Base-by-base conservation (phyloP, 768 basidiomycete genomes). In the Rhodotorula diobovata region DNA sequence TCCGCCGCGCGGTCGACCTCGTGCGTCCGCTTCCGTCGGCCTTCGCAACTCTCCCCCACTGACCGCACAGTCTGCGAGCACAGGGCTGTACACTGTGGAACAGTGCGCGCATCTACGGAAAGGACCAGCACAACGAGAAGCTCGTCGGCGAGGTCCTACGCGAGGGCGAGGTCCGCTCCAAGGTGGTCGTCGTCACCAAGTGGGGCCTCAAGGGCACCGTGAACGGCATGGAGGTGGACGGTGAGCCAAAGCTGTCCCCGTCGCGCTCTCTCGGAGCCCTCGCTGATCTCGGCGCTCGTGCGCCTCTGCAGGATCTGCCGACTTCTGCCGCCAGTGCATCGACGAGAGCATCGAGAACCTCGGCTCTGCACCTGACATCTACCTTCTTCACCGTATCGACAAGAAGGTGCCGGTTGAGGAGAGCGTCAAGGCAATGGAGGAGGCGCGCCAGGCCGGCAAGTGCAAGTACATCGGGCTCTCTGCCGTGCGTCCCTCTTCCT, bases 391-490 rank as follows among this genome's bases (percentile, higher is more conserved):
- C 57, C 55, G 68, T 21, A 60, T 69, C 41, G 61, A 63, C 61
- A 53, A 63, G 39, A 54, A 39, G 28, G 21, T 16, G 50, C 69
- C 73, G 3, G 60, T 74, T 39, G 73, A 74, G 55, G 73, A 68
- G 58, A 72, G 66, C 2, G 79, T 82, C 70, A 72, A 77, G 56
- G 80, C 79, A 23, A 81, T 89, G 30, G 80, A 79, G 25, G 80
- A 76, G 10, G 78, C 87, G 48, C 78, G 83, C 65, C 80, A 84
- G 39, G 86, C 88, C 70, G 86, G 87, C 25, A 82, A 85, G 66
- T 85, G 88, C 77, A 81, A 83, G 73, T 83, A 87, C 76, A 86
- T 88, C 66, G 86, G 86, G 4, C 73, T 88, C 66, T 85, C 84
- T 2, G 87, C 87, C 77, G 83, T 84, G 73, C 81, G 80, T 28